These are phyloP conservation scores for Dillenia turbinata DNA, from an alignment of 164 flowering plant species.

Conservation along the genomic window DNA sequence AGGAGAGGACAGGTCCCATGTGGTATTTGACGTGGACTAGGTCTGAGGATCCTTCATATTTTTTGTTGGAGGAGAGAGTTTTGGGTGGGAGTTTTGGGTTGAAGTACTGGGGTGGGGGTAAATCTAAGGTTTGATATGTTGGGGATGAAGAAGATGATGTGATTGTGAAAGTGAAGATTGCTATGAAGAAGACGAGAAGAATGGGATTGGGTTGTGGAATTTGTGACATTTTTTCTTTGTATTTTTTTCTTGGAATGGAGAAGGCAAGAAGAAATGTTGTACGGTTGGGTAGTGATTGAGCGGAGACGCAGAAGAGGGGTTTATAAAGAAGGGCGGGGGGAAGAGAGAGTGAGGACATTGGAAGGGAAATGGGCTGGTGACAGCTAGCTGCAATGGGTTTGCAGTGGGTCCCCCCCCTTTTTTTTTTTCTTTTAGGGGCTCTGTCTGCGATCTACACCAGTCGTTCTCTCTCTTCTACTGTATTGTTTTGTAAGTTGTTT, in stretches of 20 bases:
- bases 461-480: too few species aligned
- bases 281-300: neutral
- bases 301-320: neutral
- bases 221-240: too few species aligned
- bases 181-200: slow-evolving; percentile 6
- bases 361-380: slow-evolving; percentile 60
- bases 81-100: slow-evolving; percentile 45
- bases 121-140: slow-evolving; percentile 19
- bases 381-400: slow-evolving; percentile 58
- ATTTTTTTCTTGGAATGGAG: neutral
- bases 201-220: too few species aligned
- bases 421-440: neutral
- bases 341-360: neutral
- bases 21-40: slow-evolving; percentile 78
- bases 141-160: slow-evolving; percentile 1
- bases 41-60: slow-evolving; percentile 84
- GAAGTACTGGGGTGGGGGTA: slow-evolving; percentile 11
- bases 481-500: too few species aligned
- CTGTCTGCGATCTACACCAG: neutral
- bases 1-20: slow-evolving; percentile 91
- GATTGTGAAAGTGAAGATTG: too few species aligned
- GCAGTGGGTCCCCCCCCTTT: slow-evolving; percentile 16
- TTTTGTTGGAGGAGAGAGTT: slow-evolving; percentile 45
- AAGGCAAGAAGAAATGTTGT: neutral
- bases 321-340: slow-evolving; percentile 10